Evolutionary conservation across 2,329 filamentous ascomycete genomes (phyloP).

Genomic region (Ophiocordyceps camponoti-leonardi): DNA sequence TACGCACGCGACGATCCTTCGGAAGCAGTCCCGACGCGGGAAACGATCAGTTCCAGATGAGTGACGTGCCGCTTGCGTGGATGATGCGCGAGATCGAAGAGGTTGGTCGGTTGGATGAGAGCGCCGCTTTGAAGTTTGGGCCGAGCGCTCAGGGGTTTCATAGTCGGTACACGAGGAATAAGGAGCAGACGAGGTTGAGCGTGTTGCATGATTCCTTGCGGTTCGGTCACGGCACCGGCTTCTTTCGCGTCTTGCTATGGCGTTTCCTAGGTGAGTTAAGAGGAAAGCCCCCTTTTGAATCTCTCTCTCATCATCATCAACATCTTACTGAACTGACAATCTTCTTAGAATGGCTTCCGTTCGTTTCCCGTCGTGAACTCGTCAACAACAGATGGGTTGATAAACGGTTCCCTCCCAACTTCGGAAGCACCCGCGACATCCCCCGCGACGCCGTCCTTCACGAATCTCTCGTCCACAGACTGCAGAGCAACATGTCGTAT

Average conservation of each 20-base stretch:
- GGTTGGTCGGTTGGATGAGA: slow-evolving; percentile 13
- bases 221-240: slow-evolving; percentile 18
- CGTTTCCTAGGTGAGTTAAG: slow-evolving; percentile 25
- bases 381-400: slow-evolving; percentile 14
- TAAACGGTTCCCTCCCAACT: slow-evolving; percentile 20
- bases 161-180: slow-evolving; percentile 11
- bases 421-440: slow-evolving; percentile 18
- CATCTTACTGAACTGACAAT: too few species aligned
- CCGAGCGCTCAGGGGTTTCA: slow-evolving; percentile 15
- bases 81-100: slow-evolving; percentile 31
- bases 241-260: slow-evolving; percentile 23
- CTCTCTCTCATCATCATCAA: too few species aligned
- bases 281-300: too few species aligned
- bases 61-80: slow-evolving; percentile 32
- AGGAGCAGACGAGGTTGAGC: slow-evolving; percentile 13
- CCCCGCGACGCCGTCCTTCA: slow-evolving; percentile 20
- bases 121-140: slow-evolving; percentile 18
- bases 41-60: slow-evolving; percentile 23
- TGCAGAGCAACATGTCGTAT: slow-evolving; percentile 12
- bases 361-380: slow-evolving; percentile 23
- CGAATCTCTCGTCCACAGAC: slow-evolving; percentile 17
- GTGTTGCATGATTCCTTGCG: slow-evolving; percentile 21
- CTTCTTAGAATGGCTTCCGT: slow-evolving; percentile 17
- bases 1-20: slow-evolving; percentile 14
- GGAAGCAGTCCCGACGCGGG: slow-evolving; percentile 13